Conservation (phyloP, 805 yeast genomes). For the Suhomyces faveliae region DNA sequence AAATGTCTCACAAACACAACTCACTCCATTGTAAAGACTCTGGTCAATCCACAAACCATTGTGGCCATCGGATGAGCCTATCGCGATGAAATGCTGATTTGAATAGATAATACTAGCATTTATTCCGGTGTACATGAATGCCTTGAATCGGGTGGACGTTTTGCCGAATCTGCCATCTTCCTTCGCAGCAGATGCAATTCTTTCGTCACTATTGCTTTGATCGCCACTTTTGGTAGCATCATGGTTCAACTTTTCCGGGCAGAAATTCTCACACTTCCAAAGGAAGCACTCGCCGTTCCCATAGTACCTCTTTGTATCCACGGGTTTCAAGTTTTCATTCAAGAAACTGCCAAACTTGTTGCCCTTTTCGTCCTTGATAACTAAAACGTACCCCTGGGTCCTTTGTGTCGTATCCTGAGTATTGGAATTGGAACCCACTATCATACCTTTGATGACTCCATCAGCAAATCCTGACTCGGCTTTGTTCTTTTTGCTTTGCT, state of each 20-base stretch:
- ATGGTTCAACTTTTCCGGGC: conserved; percentile 15
- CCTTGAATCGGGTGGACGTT: conserved; percentile 51
- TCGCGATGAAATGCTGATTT: conserved; percentile 68
- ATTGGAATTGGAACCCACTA: conserved; percentile 14
- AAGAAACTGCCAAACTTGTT: conserved; percentile 75
- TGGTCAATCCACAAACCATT: conserved; percentile 89
- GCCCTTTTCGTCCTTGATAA: conserved; percentile 63
- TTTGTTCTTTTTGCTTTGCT: conserved; percentile 16
- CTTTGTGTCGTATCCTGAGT: conserved; percentile 20
- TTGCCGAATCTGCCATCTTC: not conserved
- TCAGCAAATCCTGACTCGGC: conserved; percentile 38
- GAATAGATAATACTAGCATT: conserved; percentile 87
- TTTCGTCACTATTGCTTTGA: not conserved
- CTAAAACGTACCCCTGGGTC: conserved; percentile 69
- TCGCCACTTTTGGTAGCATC: not conserved
- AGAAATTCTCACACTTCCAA: conserved; percentile 67
- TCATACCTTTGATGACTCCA: conserved; percentile 29
- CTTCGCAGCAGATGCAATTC: not conserved
- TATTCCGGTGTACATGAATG: conserved; percentile 82
- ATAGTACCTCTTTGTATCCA: conserved; percentile 70
- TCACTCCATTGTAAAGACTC: conserved; percentile 70
- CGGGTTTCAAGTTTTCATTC: conserved; percentile 70
- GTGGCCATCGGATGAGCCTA: conserved; percentile 92
- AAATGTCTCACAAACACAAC: conserved; percentile 77
- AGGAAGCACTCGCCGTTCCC: conserved; percentile 96